phyloP scores from a whole-genome alignment of 73 alveolate genomes.

The Paramecium pentaurelia region DNA sequence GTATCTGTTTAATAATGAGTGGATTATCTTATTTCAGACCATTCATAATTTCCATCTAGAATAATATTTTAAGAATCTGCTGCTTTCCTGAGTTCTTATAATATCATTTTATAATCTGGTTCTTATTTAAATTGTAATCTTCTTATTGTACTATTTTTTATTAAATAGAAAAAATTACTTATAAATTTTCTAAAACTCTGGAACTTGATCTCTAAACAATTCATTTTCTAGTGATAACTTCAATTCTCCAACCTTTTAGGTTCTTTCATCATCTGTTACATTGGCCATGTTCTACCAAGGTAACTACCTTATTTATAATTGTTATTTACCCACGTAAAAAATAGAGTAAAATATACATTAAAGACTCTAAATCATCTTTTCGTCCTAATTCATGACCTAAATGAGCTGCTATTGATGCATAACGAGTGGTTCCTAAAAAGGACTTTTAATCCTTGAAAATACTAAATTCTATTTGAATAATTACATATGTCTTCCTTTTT shows the following conservation, averaged over 20 bases:
- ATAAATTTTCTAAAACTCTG: constrained; percentile 58
- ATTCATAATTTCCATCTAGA: constrained; percentile 70
- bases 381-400: constrained; percentile 67
- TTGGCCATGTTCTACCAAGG: constrained; percentile 61
- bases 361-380: constrained; percentile 71
- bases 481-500: constrained; percentile 54
- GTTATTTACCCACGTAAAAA: constrained; percentile 59
- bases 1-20: constrained; percentile 27
- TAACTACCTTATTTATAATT: constrained; percentile 45
- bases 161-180: constrained; percentile 41
- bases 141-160: constrained; percentile 54
- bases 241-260: constrained; percentile 51
- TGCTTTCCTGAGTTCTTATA: constrained; percentile 50
- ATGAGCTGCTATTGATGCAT: constrained; percentile 69
- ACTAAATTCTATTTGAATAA: not conserved
- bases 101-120: constrained; percentile 67
- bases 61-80: constrained; percentile 25
- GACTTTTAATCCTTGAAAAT: constrained; percentile 58
- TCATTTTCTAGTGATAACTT: not conserved
- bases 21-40: constrained; percentile 58
- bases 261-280: constrained; percentile 58
- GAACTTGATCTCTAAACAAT: constrained; percentile 37
- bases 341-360: constrained; percentile 65
- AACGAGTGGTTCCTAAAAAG: constrained; percentile 66
- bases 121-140: constrained; percentile 56